A percentile compares a stretch with the other conserved stretches of the same genome.
Evolutionary conservation across 768 basidiomycete species (phyloP).

Genomic region (Lentinula sp.): DNA sequence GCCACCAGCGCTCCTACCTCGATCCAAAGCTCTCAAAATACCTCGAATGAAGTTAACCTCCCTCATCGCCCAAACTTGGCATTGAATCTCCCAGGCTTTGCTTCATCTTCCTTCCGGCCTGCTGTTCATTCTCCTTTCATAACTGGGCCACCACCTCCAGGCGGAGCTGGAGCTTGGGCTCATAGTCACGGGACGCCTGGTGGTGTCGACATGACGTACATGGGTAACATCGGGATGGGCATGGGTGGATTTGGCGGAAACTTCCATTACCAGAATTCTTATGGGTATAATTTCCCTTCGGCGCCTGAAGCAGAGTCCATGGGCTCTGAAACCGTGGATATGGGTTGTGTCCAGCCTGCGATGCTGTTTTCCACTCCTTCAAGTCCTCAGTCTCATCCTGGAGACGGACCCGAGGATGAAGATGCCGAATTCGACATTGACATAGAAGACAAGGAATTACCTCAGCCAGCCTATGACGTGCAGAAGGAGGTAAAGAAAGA

Average conservation of each 20-base stretch:
- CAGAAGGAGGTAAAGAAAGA: neutral
- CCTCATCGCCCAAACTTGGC: neutral
- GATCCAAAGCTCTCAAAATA: neutral
- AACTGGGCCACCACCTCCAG: neutral
- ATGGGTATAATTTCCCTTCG: neutral
- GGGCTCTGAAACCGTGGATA: conserved; percentile 5
- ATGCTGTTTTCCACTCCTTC: conserved; percentile 47
- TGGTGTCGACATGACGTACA: conserved; percentile 6
- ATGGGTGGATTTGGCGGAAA: conserved; percentile 23
- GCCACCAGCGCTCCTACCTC: neutral
- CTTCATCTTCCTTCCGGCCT: neutral
- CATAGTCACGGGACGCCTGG: conserved; percentile 2
- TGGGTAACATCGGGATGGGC: conserved; percentile 33
- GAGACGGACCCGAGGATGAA: neutral
- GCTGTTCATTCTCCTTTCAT: conserved; percentile 1
- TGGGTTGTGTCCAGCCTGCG: conserved; percentile 55
- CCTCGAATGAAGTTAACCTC: neutral
- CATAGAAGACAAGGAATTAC: neutral
- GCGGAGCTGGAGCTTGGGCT: neutral
- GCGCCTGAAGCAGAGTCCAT: neutral
- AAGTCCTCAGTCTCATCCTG: conserved; percentile 25
- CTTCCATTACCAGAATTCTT: neutral
- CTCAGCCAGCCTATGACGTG: neutral
- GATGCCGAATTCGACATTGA: conserved; percentile 5
- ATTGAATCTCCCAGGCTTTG: conserved; percentile 1